A percentile compares a stretch with the other conserved stretches of the same genome.
phyloP scores from a whole-genome alignment of 2,329 filamentous ascomycete genomes.

The Alternaria gansuensis region DNA sequence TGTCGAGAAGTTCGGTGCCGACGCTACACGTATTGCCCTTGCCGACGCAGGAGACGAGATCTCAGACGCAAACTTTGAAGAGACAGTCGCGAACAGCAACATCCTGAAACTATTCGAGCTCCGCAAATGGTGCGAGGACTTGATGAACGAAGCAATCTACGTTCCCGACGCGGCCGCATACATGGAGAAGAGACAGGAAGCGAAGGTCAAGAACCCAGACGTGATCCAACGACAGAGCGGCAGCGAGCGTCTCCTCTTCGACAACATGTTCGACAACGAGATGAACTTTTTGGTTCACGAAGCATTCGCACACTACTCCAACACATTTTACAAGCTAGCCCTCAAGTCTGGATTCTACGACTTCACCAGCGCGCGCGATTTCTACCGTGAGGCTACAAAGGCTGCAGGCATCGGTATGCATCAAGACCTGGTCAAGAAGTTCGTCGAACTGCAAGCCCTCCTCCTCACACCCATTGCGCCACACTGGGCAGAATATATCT shows the following conservation, averaged over 20 bases:
- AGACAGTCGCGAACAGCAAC: slow-evolving; percentile 89
- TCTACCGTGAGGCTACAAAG: slow-evolving; percentile 84
- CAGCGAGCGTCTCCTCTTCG: slow-evolving; percentile 80
- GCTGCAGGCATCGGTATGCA: slow-evolving; percentile 87
- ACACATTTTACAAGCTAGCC: slow-evolving; percentile 53
- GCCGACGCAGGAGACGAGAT: slow-evolving; percentile 95
- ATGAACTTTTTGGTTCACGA: slow-evolving; percentile 84
- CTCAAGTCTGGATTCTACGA: slow-evolving; percentile 78
- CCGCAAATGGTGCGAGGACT: slow-evolving; percentile 92
- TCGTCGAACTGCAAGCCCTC: slow-evolving; percentile 85
- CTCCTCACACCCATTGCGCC: slow-evolving; percentile 85
- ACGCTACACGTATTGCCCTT: slow-evolving; percentile 88
- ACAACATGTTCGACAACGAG: slow-evolving; percentile 92
- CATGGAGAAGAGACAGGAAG: slow-evolving; percentile 53
- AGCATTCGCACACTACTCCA: slow-evolving; percentile 77
- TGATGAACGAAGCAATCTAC: slow-evolving; percentile 68
- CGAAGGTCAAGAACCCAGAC: slow-evolving; percentile 61
- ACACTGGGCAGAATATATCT: slow-evolving; percentile 94
- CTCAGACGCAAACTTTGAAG: slow-evolving; percentile 96
- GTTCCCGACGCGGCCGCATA: slow-evolving; percentile 57
- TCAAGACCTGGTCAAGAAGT: slow-evolving; percentile 77
- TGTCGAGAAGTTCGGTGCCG: slow-evolving; percentile 91
- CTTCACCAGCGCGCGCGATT: slow-evolving; percentile 85
- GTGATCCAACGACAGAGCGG: slow-evolving; percentile 70
- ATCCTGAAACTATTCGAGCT: slow-evolving; percentile 85